phyloP scores from a whole-genome alignment of 108 stramenopile genomes.

The Pseudonitzschia pungens region DNA sequence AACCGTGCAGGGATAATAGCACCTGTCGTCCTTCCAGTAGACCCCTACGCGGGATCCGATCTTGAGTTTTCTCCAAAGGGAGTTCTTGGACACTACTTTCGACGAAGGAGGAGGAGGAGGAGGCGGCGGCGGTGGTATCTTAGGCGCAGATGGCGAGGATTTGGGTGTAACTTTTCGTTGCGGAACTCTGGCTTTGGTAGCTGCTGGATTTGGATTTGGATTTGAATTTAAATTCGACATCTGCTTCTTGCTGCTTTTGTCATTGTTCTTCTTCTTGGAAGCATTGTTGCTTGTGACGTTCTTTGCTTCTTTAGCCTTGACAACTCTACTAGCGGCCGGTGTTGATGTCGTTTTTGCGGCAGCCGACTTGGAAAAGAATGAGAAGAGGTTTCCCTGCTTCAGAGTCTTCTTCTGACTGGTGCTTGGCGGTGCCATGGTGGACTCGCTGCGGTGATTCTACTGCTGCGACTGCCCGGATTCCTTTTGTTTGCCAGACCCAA shows the following conservation, averaged over 20 bases:
- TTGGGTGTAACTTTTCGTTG: neutral
- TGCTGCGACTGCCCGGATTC: too few relatives aligned
- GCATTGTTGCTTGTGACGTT: neutral
- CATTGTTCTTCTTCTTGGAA: neutral
- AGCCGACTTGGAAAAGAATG: slow-evolving; percentile 63
- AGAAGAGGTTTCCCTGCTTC: slow-evolving; percentile 65
- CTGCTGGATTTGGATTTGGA: neutral
- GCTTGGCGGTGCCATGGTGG: neutral
- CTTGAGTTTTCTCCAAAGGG: slow-evolving; percentile 37
- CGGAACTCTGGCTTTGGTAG: slow-evolving; percentile 9
- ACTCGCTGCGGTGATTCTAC: too few relatives aligned
- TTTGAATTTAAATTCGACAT: neutral
- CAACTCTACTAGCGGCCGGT: neutral
- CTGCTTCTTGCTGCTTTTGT: neutral
- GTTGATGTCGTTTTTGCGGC: slow-evolving; percentile 1
- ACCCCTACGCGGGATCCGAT: slow-evolving; percentile 48
- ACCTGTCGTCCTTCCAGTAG: slow-evolving; percentile 61
- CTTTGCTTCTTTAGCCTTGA: neutral
- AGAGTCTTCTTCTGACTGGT: slow-evolving; percentile 13
- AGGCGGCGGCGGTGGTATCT: slow-evolving; percentile 4
- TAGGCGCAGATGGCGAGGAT: neutral
- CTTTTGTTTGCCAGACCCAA: too few relatives aligned
- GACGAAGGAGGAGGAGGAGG: slow-evolving; percentile 20
- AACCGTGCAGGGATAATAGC: slow-evolving; percentile 54
- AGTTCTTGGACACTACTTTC: slow-evolving; percentile 2